Evolutionary conservation across 805 yeast genomes (phyloP), one percentile per base, ranked within the genome.

Genomic region (Metschnikowia shivogae): DNA sequence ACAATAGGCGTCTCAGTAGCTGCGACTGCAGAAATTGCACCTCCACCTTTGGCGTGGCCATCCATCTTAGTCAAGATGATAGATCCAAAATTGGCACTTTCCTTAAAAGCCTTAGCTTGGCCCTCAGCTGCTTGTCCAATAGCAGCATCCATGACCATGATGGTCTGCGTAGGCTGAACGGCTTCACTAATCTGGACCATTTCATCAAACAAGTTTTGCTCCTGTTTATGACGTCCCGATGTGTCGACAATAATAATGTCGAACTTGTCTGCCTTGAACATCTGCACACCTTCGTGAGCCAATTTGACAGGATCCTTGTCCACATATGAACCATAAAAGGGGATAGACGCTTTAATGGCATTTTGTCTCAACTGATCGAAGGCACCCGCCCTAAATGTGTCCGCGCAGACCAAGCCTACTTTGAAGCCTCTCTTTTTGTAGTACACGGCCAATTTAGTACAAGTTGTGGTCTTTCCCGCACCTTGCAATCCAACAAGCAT

Each of bases 401-500:
- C 99, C 1, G 99, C 99, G 79, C 99, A 93, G 22, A 93, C 98
- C 61, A 93, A 73, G 43, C 98, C 98, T 38, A 89, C 96, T 63
- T 89, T 90, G 68, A 83, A 89, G 2, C 97, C 97, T 60, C 97
- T 76, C 60, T 90, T 80, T 60, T 89, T 92, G 63, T 93, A 93
- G 63, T 87, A 90, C 1, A 89, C 95, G 0, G 99, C 99, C 57
- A 92, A 73, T 58, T 93, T 93, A 1, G 99, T 93, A 80, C 97
- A 90, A 2, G 97, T 83, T 0, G 99, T 93, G 28, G 99, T 93
- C 64, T 93, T 93, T 77, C 99, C 99, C 10, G 98, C 93, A 72
- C 99, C 99, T 66, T 93, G 99, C 48, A 93, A 73, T 62, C 99
- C 99, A 47, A 93, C 99, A 76, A 93, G 86, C 99, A 93, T 93